Base-by-base conservation (phyloP, 1,284 basidiomycete species). In the Flammula alnicola region DNA sequence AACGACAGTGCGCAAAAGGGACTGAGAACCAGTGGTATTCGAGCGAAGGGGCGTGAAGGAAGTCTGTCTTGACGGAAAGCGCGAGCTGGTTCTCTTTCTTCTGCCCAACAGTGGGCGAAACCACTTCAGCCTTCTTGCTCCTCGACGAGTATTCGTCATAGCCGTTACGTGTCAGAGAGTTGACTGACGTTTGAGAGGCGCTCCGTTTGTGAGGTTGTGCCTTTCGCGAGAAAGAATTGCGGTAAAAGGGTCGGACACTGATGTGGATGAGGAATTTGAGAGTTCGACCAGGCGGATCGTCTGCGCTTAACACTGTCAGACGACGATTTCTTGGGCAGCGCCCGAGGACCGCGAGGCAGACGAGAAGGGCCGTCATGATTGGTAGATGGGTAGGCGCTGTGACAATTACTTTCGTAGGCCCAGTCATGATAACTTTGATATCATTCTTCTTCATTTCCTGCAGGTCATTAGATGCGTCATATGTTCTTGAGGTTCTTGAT, bases 331-430 rank as follows among this genome's bases (percentile, higher is more conserved):
- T 59, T 59, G 16, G 68, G 49, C n/a, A 59, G 68, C 5, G 66
- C 61, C 32, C 75, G 70, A 19, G 76, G 73, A 4, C 76, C 77
- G 41, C 71, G 68, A 12, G 76, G 75, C 47, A 76, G 69, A 31
- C 71, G 69, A 29, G 60, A 64, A 16, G 65, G 62, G 2, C 63
- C 59, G 29, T 57, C 54, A 16, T 58, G 58, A 48, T 70, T 66
- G 25, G 61, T 59, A 8, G 66, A 70, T 5, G 76, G 76, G 77
- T 78, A 22, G 77, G 74, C 11, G 76, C 76, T 4, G 75, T 79
- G 9, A 78, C 70, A 35, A 78, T 77, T 17, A 78, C 76, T 49
- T 67, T 76, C 20, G 76, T 77, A 5, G 76, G 75, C 0, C 67
- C 73, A 33, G 67, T 71, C 68, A 76, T 70, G 19, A 77, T 59